Base-by-base conservation (phyloP, 139 green algal species). In the Chlorella sp. region DNA sequence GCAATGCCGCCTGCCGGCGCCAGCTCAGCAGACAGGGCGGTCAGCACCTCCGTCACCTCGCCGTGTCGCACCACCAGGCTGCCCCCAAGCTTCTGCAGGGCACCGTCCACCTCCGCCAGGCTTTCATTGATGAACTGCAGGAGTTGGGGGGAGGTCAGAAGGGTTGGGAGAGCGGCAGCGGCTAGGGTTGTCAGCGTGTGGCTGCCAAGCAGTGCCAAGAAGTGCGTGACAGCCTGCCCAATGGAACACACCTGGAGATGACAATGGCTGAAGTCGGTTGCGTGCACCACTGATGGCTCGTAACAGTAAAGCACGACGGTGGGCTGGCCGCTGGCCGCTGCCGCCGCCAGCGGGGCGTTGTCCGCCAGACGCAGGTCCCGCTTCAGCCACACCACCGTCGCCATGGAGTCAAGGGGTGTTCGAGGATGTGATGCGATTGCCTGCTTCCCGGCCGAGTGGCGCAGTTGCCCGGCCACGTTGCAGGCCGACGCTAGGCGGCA, bases 321-420 rank as follows among this genome's bases (percentile, higher is more conserved):
- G 11, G 71, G 41, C 23, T 20, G 39, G 36, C 71, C 41, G 41
- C 41, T 62, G 32, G 32, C 11, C 11, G 39, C 71, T 5, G 71
- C 71, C 0, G 39, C 71, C 25, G 71, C 44, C 71, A 78, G 71
- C 5, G 71, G 25, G 15, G 25, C 26, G 71, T 78, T 39, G 23
- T 78, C 71, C 12, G 39, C 39, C 17, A 56, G 44, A 3, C 71
- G 71, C 71, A 78, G 39, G 71, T 78, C 71, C 0, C 71, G 39
- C 41, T 78, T 78, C 38, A 78, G 26, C 71, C 71, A 78, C 71
- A 78, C 71, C 71, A 78, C 71, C 16, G 38, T 18, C 17, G 71
- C 41, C 71, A 78, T 78, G 26, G 2, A 25, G 44, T 9, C 9
- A 9, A 16, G 9, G 6, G 44, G 44, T 51, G 44, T 6, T 51